phyloP scores from a whole-genome alignment of 1,284 basidiomycete genomes.

The Microbotryum violaceum region DNA sequence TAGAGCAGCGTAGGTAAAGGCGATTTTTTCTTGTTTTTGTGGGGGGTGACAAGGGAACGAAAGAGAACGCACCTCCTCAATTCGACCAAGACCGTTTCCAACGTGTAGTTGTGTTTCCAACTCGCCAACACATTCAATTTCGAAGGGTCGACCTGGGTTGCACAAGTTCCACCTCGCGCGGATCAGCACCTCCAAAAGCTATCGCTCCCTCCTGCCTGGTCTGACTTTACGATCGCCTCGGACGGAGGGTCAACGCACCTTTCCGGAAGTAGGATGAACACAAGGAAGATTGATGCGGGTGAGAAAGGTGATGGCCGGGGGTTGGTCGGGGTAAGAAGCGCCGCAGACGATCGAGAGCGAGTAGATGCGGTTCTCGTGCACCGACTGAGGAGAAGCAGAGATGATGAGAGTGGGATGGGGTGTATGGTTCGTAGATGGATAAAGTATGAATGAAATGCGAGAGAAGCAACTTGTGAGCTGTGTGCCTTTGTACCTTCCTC shows the following conservation, averaged over 20 bases:
- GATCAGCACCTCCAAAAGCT: neutral
- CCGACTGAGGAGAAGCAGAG: slow-evolving; percentile 54
- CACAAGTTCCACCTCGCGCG: neutral
- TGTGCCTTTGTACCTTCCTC: too few relatives aligned
- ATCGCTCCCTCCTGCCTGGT: neutral
- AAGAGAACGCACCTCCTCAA: slow-evolving; percentile 63
- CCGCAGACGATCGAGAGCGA: slow-evolving; percentile 85
- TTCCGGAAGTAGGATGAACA: slow-evolving; percentile 66
- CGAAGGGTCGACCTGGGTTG: slow-evolving; percentile 54
- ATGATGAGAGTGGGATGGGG: neutral
- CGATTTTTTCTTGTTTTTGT: neutral
- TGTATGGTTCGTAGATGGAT: too few relatives aligned
- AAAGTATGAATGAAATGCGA: too few relatives aligned
- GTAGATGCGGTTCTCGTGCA: slow-evolving; percentile 98
- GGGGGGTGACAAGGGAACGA: neutral
- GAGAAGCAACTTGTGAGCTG: too few relatives aligned
- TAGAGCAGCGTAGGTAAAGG: neutral
- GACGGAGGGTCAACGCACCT: slow-evolving; percentile 38
- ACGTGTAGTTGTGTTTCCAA: slow-evolving; percentile 67
- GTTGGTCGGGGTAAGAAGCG: slow-evolving; percentile 68
- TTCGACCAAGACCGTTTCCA: slow-evolving; percentile 84
- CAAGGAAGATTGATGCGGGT: slow-evolving; percentile 94
- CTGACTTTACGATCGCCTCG: neutral
- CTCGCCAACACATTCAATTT: slow-evolving; percentile 62
- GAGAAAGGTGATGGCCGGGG: slow-evolving; percentile 72